Evolutionary conservation across 2,329 filamentous ascomycete species (phyloP).

Genomic region (Fusarium scirpi): DNA sequence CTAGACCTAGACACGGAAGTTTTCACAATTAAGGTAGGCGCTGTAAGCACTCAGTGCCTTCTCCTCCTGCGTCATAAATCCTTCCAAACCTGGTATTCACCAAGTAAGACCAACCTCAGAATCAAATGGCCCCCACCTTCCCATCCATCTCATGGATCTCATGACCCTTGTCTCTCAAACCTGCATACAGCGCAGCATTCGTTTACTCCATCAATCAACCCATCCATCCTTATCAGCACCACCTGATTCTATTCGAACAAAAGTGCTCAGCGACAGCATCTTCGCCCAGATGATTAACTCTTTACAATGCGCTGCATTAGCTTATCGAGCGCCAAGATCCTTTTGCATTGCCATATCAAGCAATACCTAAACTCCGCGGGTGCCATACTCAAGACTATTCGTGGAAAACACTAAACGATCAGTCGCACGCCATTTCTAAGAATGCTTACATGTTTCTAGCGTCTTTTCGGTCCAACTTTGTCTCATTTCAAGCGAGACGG

Average conservation of each 20-base stretch:
- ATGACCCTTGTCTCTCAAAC: slow-evolving; percentile 20
- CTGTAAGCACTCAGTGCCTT: background rate
- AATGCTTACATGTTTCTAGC: slow-evolving; percentile 1
- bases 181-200: slow-evolving; percentile 16
- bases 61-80: slow-evolving; percentile 1
- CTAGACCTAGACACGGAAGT: background rate
- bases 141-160: slow-evolving; percentile 6
- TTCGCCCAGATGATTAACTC: background rate
- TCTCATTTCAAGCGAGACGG: slow-evolving; percentile 16
- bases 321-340: slow-evolving; percentile 26
- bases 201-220: slow-evolving; percentile 20
- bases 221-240: slow-evolving; percentile 31
- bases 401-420: slow-evolving; percentile 14
- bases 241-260: slow-evolving; percentile 19
- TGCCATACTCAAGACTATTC: slow-evolving; percentile 5
- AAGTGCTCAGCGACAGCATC: slow-evolving; percentile 28
- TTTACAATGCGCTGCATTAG: slow-evolving; percentile 19
- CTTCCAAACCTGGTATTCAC: slow-evolving; percentile 6
- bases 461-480: slow-evolving; percentile 12
- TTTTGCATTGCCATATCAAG: background rate
- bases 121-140: slow-evolving; percentile 4
- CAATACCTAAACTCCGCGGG: slow-evolving; percentile 1
- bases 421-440: slow-evolving; percentile 17
- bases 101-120: background rate
- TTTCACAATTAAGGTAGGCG: slow-evolving; percentile 4